phyloP scores from a whole-genome alignment of 169 alveolate species.

The Amoebophrya sp. region DNA sequence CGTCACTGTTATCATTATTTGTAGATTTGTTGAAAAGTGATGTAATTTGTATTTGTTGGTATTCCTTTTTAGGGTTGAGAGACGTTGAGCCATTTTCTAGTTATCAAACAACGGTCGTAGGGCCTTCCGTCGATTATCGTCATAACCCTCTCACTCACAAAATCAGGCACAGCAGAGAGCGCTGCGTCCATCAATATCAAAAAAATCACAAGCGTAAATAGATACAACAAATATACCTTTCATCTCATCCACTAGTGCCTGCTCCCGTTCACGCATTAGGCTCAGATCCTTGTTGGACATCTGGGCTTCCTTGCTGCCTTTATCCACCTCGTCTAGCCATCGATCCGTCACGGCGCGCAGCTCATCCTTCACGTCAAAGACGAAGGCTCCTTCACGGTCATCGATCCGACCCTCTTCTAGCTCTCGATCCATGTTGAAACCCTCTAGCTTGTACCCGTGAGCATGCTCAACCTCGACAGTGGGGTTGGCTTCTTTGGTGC shows the following conservation, averaged over 20 bases:
- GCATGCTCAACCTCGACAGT: background rate
- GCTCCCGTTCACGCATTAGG: background rate
- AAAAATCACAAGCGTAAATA: too few species aligned
- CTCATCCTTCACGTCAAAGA: background rate
- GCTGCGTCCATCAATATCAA: too few species aligned
- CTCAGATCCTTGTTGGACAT: background rate
- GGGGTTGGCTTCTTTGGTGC: background rate
- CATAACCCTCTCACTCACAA: too few species aligned
- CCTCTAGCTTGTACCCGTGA: background rate
- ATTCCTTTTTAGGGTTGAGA: too few species aligned
- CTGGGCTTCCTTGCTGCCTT: background rate
- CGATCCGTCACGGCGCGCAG: background rate
- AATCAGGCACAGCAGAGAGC: too few species aligned
- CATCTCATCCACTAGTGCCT: background rate
- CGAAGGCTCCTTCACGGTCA: background rate
- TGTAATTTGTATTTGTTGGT: too few species aligned
- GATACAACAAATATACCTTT: background rate
- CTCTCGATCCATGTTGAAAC: conserved; percentile 6
- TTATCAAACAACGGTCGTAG: too few species aligned
- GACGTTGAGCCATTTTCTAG: too few species aligned
- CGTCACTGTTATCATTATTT: too few species aligned
- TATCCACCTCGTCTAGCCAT: background rate
- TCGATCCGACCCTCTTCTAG: background rate
- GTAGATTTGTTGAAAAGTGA: too few species aligned
- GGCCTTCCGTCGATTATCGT: too few species aligned